Conservation (phyloP, 257 asterid genomes). For the Salvia hispanica region DNA sequence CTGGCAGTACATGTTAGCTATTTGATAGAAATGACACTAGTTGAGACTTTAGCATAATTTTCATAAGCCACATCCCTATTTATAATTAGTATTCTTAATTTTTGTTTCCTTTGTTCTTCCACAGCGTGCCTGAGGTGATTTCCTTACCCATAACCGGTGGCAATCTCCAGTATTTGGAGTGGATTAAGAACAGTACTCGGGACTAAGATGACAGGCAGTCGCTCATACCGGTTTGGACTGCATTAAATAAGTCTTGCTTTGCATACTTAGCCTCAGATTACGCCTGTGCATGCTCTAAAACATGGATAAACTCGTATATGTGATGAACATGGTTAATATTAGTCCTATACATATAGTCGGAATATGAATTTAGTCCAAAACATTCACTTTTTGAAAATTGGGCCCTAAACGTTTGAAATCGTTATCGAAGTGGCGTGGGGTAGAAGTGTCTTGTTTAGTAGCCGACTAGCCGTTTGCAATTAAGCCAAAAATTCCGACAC, state of each 20-base stretch:
- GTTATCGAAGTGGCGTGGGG: too few species aligned
- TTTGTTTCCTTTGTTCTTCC: constrained; percentile 12
- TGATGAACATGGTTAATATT: too few species aligned
- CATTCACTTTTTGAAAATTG: too few species aligned
- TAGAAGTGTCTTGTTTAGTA: too few species aligned
- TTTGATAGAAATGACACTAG: not conserved
- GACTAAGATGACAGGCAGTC: constrained; percentile 36
- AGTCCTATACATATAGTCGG: too few species aligned
- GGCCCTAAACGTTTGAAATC: too few species aligned
- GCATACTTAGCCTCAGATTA: constrained; percentile 25
- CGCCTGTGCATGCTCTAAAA: not conserved
- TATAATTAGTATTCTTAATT: not conserved
- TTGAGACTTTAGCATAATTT: not conserved
- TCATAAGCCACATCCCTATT: not conserved
- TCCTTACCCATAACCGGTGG: constrained; percentile 90
- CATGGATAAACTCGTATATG: too few species aligned
- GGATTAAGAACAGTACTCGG: constrained; percentile 81
- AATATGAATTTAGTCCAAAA: too few species aligned
- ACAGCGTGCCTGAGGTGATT: constrained; percentile 93
- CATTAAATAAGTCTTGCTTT: constrained; percentile 12
- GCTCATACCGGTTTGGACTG: not conserved
- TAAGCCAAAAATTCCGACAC: too few species aligned
- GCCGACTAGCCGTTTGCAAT: too few species aligned
- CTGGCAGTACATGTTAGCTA: not conserved
- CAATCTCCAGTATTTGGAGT: constrained; percentile 71